Percentiles rank a stretch among this genome's conserved stretches.
Conservation (phyloP, 768 basidiomycete genomes). For the Lactarius sanguifluus region DNA sequence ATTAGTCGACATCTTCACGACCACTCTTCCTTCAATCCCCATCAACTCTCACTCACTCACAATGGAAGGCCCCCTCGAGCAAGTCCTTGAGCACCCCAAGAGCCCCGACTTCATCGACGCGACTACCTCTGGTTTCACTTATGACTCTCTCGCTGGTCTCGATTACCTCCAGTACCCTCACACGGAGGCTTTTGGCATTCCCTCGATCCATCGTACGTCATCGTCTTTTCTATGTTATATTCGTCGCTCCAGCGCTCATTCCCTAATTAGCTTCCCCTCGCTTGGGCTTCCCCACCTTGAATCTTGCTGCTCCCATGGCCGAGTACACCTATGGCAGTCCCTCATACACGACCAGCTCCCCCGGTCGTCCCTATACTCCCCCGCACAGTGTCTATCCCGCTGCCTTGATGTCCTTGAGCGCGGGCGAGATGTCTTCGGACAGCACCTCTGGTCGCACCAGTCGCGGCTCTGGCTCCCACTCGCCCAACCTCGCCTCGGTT, state of each 20-base stretch:
- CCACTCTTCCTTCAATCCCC: conserved; percentile 26
- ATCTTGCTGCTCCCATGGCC: conserved; percentile 54
- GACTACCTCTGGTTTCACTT: conserved; percentile 40
- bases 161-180: conserved; percentile 73
- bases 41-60: conserved; percentile 22
- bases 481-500: conserved; percentile 57
- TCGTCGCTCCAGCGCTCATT: conserved; percentile 22
- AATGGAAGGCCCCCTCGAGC: conserved; percentile 51
- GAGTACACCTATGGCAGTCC: conserved; percentile 61
- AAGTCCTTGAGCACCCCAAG: conserved; percentile 51
- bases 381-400: conserved; percentile 69
- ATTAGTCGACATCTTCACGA: conserved; percentile 32
- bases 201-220: conserved; percentile 60
- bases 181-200: conserved; percentile 55
- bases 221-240: conserved; percentile 16
- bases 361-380: conserved; percentile 68
- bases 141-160: conserved; percentile 46
- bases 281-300: conserved; percentile 62
- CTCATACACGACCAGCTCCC: conserved; percentile 52
- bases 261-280: conserved; percentile 46
- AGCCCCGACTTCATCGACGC: conserved; percentile 52
- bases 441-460: conserved; percentile 61
- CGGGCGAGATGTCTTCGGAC: conserved; percentile 74
- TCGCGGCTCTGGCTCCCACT: conserved; percentile 65
- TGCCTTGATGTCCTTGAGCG: conserved; percentile 67